Conservation (phyloP, 768 basidiomycete species). For the Lactarius pseudohatsudake region DNA sequence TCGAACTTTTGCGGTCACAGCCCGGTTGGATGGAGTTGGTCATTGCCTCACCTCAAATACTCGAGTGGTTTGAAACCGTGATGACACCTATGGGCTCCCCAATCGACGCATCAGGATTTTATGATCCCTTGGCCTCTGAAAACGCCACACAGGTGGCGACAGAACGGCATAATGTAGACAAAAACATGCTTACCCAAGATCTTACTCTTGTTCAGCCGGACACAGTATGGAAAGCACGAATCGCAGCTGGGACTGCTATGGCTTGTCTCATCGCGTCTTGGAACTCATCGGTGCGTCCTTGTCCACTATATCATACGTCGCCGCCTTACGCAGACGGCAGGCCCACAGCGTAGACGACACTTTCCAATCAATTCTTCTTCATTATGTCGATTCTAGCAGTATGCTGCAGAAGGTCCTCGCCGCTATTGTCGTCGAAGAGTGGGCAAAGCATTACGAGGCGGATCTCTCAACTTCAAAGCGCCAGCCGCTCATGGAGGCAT, state of each 20-base stretch:
- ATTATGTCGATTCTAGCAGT: conserved; percentile 84
- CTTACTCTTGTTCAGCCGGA: conserved; percentile 77
- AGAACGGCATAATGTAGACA: conserved; percentile 93
- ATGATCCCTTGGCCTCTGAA: conserved; percentile 53
- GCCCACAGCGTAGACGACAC: conserved; percentile 54
- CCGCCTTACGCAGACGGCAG: conserved; percentile 26
- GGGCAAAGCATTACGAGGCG: conserved; percentile 64
- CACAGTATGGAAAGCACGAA: conserved; percentile 71
- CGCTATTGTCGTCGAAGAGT: conserved; percentile 88
- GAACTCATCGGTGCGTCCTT: conserved; percentile 54
- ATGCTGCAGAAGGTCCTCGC: conserved; percentile 88
- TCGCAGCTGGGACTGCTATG: conserved; percentile 76
- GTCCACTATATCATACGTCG: conserved; percentile 4
- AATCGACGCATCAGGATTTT: conserved; percentile 69
- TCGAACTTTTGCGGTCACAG: conserved; percentile 51
- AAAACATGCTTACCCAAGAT: conserved; percentile 91
- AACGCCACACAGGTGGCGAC: conserved; percentile 46
- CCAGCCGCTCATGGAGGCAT: conserved; percentile 51
- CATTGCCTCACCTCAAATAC: conserved; percentile 56
- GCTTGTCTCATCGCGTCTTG: conserved; percentile 68
- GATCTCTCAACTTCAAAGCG: conserved; percentile 33
- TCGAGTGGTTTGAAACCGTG: conserved; percentile 84
- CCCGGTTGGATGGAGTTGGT: conserved; percentile 52
- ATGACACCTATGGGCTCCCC: conserved; percentile 89
- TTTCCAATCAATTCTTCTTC: conserved; percentile 71